A percentile compares a stretch with the other conserved stretches of the same genome.
Conservation (phyloP, 306 rosid species). For the Rosa chinensis region DNA sequence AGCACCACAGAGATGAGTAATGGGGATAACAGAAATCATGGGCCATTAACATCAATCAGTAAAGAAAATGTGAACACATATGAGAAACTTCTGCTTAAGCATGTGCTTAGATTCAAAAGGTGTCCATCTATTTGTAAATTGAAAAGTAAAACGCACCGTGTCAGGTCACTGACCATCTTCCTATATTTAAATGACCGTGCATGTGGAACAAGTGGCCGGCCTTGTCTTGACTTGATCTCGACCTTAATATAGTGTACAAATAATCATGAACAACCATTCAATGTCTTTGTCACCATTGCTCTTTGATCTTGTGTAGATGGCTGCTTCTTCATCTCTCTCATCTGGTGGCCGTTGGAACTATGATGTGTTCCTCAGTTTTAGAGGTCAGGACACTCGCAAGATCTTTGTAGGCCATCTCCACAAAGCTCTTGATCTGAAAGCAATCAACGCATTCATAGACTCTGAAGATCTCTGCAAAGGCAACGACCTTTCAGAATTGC, state of each 20-base stretch:
- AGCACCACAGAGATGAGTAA: no score
- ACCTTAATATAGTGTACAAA: not conserved
- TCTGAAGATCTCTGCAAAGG: not conserved
- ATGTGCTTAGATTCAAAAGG: no score
- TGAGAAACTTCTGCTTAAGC: no score
- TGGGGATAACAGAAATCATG: no score
- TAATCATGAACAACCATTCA: not conserved
- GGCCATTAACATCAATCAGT: no score
- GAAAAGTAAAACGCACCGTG: no score
- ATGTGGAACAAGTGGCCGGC: not conserved
- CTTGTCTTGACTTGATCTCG: not conserved
- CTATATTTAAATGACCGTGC: not conserved
- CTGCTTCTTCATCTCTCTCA: not conserved
- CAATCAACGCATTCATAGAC: constrained; percentile 3
- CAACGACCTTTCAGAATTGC: not conserved
- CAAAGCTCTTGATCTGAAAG: not conserved
- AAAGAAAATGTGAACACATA: no score
- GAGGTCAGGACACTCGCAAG: constrained; percentile 14
- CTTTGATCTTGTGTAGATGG: not conserved
- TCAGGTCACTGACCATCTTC: no score
- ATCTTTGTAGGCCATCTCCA: not conserved
- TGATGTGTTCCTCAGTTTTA: constrained; percentile 18
- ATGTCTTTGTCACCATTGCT: not conserved
- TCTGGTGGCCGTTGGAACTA: not conserved
- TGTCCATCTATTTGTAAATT: no score